A percentile compares a stretch with the other conserved stretches of the same genome.
phyloP scores from a whole-genome alignment of 176 grass and related monocot species.

The Triticum urartu region DNA sequence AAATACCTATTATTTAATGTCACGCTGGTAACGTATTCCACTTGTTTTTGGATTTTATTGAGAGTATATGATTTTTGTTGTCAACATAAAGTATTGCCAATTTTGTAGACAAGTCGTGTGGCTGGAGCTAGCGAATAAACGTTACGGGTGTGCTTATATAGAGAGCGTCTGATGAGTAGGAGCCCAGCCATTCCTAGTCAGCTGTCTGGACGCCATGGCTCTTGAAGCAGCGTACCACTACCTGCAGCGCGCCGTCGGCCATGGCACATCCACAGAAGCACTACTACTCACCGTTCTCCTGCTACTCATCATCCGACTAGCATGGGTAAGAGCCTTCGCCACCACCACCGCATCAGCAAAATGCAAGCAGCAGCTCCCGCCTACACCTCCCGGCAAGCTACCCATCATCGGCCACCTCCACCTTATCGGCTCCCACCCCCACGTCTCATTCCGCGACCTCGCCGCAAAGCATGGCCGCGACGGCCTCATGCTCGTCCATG shows the following conservation, averaged over 20 bases:
- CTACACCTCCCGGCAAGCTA: neutral
- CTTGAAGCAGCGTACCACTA: neutral
- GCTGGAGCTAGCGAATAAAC: too few species aligned
- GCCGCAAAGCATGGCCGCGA: slow-evolving; percentile 13
- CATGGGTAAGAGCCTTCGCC: neutral
- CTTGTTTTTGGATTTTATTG: too few species aligned
- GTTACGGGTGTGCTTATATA: too few species aligned
- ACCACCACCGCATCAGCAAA: neutral
- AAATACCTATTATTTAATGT: too few species aligned
- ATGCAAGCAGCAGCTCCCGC: neutral
- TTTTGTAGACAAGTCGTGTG: too few species aligned
- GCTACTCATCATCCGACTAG: neutral
- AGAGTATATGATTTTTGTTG: too few species aligned
- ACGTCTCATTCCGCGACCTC: slow-evolving; percentile 26
- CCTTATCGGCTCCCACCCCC: slow-evolving; percentile 5
- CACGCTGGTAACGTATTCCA: too few species aligned
- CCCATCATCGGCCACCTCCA: slow-evolving; percentile 44
- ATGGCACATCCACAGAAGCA: neutral
- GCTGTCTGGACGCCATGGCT: neutral
- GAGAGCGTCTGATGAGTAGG: too few species aligned
- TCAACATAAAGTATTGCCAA: too few species aligned
- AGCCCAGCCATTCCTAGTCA: neutral
- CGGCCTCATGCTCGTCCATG: slow-evolving; percentile 34
- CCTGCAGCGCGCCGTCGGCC: neutral
- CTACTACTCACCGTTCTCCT: neutral